Percentiles rank a stretch among this genome's conserved stretches.
Evolutionary conservation across 2,329 filamentous ascomycete species (phyloP).

Genomic region (Verticillium dahliae): DNA sequence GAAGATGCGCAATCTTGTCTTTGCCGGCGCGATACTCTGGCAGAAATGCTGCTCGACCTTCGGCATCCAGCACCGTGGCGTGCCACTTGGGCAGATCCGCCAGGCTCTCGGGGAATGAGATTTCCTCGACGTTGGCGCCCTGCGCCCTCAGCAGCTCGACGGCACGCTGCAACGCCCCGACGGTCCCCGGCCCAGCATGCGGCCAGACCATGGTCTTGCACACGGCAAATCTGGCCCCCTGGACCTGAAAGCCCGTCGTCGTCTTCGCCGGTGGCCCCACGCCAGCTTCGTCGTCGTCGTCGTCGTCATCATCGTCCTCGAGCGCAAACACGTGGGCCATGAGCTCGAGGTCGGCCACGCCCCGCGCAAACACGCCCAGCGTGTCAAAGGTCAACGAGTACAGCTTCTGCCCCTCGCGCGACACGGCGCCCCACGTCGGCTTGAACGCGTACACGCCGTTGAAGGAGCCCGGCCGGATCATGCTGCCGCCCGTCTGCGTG

Average conservation of each 20-base stretch:
- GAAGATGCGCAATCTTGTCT: conserved; percentile 33
- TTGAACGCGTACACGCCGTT: conserved; percentile 61
- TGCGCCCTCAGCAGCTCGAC: conserved; percentile 29
- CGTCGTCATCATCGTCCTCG: conserved; percentile 33
- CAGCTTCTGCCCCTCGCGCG: conserved; percentile 53
- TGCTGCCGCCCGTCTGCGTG: conserved; percentile 61
- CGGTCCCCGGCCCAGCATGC: conserved; percentile 35
- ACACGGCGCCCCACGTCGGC: conserved; percentile 59
- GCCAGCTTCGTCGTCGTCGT: no score
- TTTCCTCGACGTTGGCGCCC: conserved; percentile 50
- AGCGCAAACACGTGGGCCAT: conserved; percentile 48
- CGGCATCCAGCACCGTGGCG: conserved; percentile 37
- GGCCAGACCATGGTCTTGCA: conserved; percentile 46
- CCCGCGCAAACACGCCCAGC: conserved; percentile 52
- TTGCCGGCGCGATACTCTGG: conserved; percentile 44
- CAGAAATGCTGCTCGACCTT: conserved; percentile 47
- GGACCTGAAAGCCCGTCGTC: conserved; percentile 24
- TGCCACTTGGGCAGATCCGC: conserved; percentile 45
- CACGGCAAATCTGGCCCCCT: conserved; percentile 46
- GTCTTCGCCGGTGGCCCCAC: neutral
- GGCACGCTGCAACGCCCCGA: conserved; percentile 32
- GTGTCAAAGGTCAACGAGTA: conserved; percentile 57
- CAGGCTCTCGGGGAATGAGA: conserved; percentile 45
- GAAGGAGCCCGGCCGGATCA: conserved; percentile 57
- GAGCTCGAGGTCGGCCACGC: conserved; percentile 50